Evolutionary conservation across 805 yeast species (phyloP), one percentile per base, ranked within the genome.

Genomic region (Wickerhamiella kazuoi): DNA sequence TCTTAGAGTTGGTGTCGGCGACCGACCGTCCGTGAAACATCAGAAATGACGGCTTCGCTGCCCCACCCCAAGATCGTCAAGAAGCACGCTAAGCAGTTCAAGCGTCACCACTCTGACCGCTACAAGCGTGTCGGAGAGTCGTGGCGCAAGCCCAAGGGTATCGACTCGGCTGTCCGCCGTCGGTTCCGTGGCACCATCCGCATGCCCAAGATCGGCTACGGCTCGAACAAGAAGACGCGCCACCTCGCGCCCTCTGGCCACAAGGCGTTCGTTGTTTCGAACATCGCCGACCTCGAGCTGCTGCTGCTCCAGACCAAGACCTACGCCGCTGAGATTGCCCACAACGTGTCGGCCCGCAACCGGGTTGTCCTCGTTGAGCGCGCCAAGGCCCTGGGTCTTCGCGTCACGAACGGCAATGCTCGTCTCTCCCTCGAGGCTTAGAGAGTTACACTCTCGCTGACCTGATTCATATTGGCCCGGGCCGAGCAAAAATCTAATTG

Each of bases 121-220:
- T 87, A 84, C 73, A 78, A 76, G 77, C 86, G 99, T 73, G 95
- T 90, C 58, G 72, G 82, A 62, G 96, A 83, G 72, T 79, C 77
- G 78, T 93, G 98, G 98, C 90, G 99, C 83, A 87, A 90, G 75
- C 99, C 93, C 74, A 90, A 90, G 82, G 99, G 99, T 90, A 90
- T 90, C 67, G 99, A 90, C 76, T 86, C 97, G 57, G 76, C 83
- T 73, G 96, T 93, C 67, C 90, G 99, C 77, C 87, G 98, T 77
- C 61, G 67, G 50, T 90, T 90, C 94, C 83, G 96, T 79, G 98
- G 98, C 65, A 79, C 87, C 71, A 82, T 90, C 65, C 74, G 86
- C 61, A 93, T 87, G 76, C 99, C 99, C 76, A 86, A 80, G 75
- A 86, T 90, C 62, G 99, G 99, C 76, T 90, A 82, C 76, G 96